These are phyloP conservation scores for Imleria badia DNA, from an alignment of 768 basidiomycete species.

Conservation along the genomic window DNA sequence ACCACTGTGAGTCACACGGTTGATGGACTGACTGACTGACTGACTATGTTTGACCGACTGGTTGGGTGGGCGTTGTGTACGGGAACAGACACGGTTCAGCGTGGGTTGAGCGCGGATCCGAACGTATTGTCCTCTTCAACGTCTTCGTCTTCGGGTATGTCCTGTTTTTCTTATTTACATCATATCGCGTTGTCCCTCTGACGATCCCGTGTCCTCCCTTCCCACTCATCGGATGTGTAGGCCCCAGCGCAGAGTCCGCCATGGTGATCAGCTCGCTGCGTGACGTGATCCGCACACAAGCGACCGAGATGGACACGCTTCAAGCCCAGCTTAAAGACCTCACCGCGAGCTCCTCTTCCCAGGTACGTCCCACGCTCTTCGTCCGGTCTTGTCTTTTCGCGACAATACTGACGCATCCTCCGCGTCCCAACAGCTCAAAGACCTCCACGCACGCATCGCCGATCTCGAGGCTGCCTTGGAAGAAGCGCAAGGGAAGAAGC, in stretches of 20 bases:
- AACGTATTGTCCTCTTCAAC: constrained; percentile 54
- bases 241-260: constrained; percentile 71
- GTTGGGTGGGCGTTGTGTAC: not conserved
- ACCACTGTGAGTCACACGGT: constrained; percentile 88
- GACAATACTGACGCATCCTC: not conserved
- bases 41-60: not conserved
- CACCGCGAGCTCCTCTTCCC: constrained; percentile 35
- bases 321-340: constrained; percentile 55
- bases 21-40: not conserved
- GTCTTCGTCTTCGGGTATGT: constrained; percentile 54
- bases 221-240: constrained; percentile 34
- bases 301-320: constrained; percentile 72
- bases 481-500: constrained; percentile 60
- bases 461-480: constrained; percentile 48
- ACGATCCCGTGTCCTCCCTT: not conserved
- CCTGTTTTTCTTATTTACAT: no score
- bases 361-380: constrained; percentile 40
- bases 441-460: constrained; percentile 47
- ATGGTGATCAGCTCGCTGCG: constrained; percentile 83
- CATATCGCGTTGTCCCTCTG: not conserved
- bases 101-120: constrained; percentile 69
- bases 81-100: constrained; percentile 67
- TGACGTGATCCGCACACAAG: constrained; percentile 78
- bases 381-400: no score
- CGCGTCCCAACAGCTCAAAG: constrained; percentile 37